These are phyloP conservation scores for Nakazawaea populi DNA, from an alignment of 805 yeast genomes.

Conservation along the genomic window DNA sequence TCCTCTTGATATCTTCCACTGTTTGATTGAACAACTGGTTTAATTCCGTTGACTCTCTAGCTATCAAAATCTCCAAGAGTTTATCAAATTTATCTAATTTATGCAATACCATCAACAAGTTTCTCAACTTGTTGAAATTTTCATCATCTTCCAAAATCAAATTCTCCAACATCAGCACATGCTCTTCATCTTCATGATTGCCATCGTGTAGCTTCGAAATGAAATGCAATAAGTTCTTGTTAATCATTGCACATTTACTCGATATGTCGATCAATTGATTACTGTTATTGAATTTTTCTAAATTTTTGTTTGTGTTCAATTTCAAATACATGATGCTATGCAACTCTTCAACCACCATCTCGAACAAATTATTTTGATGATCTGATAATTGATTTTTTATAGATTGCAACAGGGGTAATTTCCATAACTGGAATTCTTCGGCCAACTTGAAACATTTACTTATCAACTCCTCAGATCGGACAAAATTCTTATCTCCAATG, in stretches of 20 bases:
- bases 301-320: conserved; percentile 11
- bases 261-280: conserved; percentile 31
- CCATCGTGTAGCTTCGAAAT: conserved; percentile 20
- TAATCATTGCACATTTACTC: conserved; percentile 39
- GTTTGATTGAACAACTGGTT: conserved; percentile 56
- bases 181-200: conserved; percentile 19
- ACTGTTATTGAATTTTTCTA: background rate
- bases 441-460: conserved; percentile 36
- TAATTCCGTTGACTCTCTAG: conserved; percentile 55
- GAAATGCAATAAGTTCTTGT: conserved; percentile 29
- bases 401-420: conserved; percentile 45
- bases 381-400: conserved; percentile 45
- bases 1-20: conserved; percentile 57
- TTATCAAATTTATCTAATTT: conserved; percentile 57
- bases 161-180: conserved; percentile 23
- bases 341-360: conserved; percentile 71
- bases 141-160: conserved; percentile 15
- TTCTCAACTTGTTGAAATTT: conserved; percentile 16
- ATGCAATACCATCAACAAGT: conserved; percentile 15
- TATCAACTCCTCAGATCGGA: conserved; percentile 33
- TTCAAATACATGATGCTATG: conserved; percentile 63
- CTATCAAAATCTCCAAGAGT: conserved; percentile 47
- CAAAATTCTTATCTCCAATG: conserved; percentile 66
- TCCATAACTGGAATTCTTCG: conserved; percentile 49
- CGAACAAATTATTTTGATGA: conserved; percentile 59